These are phyloP conservation scores for Tylopilus felleus DNA, from an alignment of 768 basidiomycete species.

Conservation along the genomic window DNA sequence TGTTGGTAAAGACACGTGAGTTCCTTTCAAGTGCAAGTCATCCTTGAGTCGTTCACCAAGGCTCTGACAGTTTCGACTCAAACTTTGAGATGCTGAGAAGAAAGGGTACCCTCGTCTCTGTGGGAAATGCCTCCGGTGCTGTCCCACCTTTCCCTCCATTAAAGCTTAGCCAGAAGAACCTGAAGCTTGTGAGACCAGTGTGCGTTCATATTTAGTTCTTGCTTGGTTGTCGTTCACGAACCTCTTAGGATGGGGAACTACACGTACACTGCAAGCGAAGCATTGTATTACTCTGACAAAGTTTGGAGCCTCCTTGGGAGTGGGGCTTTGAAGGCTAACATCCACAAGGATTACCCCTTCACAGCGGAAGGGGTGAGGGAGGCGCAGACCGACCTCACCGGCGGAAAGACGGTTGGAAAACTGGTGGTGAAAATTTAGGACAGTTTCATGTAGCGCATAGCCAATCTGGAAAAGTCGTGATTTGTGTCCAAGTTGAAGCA, in stretches of 20 bases:
- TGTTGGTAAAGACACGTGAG: conserved; percentile 94
- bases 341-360: conserved; percentile 81
- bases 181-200: conserved; percentile 77
- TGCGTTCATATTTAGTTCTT: conserved; percentile 31
- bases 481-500: not conserved
- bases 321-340: conserved; percentile 60
- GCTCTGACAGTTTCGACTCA: conserved; percentile 56
- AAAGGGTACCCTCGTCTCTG: conserved; percentile 86
- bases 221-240: not conserved
- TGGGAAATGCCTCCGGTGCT: conserved; percentile 90
- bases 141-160: conserved; percentile 73
- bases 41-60: not conserved
- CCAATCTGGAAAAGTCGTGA: not conserved
- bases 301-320: conserved; percentile 59
- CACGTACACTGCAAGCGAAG: conserved; percentile 69
- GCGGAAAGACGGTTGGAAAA: conserved; percentile 83
- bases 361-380: conserved; percentile 72
- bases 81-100: conserved; percentile 78
- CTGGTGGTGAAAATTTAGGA: conserved; percentile 58
- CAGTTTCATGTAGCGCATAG: not conserved
- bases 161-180: conserved; percentile 75
- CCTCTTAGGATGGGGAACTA: conserved; percentile 65
- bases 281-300: conserved; percentile 56
- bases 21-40: conserved; percentile 4
- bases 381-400: conserved; percentile 74